Evolutionary conservation across 208 protist genomes (phyloP).

Genomic region (Trypanosoma congolense): DNA sequence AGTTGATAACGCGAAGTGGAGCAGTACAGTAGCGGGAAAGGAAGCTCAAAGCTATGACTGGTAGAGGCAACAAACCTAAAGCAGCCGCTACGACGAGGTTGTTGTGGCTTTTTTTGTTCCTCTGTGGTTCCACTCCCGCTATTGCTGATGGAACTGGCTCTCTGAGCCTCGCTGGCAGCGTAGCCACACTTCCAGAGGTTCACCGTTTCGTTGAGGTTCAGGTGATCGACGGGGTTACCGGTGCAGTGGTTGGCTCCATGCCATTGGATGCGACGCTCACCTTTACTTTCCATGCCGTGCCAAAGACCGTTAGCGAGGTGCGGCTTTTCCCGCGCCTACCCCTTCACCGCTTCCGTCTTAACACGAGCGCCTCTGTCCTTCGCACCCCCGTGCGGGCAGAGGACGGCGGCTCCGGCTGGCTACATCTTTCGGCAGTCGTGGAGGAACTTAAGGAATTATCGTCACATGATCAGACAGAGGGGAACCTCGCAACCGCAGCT

Average conservation of each 20-base stretch:
- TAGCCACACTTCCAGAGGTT: slow-evolving; percentile 31
- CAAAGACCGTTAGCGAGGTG: slow-evolving; percentile 29
- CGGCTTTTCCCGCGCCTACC: slow-evolving; percentile 44
- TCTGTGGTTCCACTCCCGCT: not conserved
- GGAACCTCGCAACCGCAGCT: slow-evolving; percentile 21
- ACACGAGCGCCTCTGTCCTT: slow-evolving; percentile 34
- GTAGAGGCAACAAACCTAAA: too few relatives aligned
- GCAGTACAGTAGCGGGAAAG: too few relatives aligned
- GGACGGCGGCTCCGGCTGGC: slow-evolving; percentile 16
- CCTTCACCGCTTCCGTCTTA: slow-evolving; percentile 28
- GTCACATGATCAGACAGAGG: slow-evolving; percentile 6
- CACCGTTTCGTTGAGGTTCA: slow-evolving; percentile 53
- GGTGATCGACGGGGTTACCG: slow-evolving; percentile 45
- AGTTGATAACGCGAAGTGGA: too few relatives aligned
- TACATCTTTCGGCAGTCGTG: slow-evolving; percentile 30
- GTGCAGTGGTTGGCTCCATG: slow-evolving; percentile 46
- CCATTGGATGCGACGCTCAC: slow-evolving; percentile 51
- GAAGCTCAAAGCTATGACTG: too few relatives aligned
- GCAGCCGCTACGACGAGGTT: too few relatives aligned
- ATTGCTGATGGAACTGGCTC: not conserved
- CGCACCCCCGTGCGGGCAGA: slow-evolving; percentile 22
- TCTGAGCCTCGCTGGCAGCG: slow-evolving; percentile 45
- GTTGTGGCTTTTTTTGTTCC: not conserved
- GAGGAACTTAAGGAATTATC: not conserved
- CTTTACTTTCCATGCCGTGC: slow-evolving; percentile 58